A percentile compares a stretch with the other conserved stretches of the same genome.
phyloP scores from a whole-genome alignment of 169 alveolate genomes.

The Cryptosporidium tyzzeri region DNA sequence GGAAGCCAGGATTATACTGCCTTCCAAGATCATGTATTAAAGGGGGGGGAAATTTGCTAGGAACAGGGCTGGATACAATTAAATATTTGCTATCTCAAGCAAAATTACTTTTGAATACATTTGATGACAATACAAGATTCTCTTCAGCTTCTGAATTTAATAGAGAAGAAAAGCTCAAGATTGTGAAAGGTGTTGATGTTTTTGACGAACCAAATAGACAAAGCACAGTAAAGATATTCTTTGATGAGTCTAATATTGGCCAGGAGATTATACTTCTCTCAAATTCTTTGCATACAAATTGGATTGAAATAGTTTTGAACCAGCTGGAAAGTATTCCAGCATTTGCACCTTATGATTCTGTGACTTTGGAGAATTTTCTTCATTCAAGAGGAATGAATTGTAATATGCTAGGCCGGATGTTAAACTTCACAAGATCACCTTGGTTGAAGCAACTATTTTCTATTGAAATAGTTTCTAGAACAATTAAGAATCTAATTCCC shows the following conservation, averaged over 20 bases:
- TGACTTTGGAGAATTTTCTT: slow-evolving; percentile 53
- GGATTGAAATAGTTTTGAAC: slow-evolving; percentile 51
- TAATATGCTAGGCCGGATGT: slow-evolving; percentile 52
- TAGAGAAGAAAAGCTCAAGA: slow-evolving; percentile 40
- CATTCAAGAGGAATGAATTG: slow-evolving; percentile 72
- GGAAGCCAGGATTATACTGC: slow-evolving; percentile 69
- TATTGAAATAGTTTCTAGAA: slow-evolving; percentile 53
- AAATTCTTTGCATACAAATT: slow-evolving; percentile 66
- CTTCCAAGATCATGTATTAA: slow-evolving; percentile 69
- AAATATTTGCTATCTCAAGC: slow-evolving; percentile 71
- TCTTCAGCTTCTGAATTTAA: slow-evolving; percentile 3
- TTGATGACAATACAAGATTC: slow-evolving; percentile 15
- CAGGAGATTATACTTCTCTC: slow-evolving; percentile 55
- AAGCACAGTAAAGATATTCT: slow-evolving; percentile 34
- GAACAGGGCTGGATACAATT: slow-evolving; percentile 59
- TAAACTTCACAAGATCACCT: slow-evolving; percentile 64
- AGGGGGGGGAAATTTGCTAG: slow-evolving; percentile 70
- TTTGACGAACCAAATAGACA: slow-evolving; percentile 64
- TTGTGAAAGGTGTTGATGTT: slow-evolving; percentile 42
- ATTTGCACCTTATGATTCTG: slow-evolving; percentile 69
- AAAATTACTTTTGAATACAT: neutral
- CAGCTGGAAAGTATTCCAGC: slow-evolving; percentile 73
- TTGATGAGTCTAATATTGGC: slow-evolving; percentile 46
- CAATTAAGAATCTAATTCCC: slow-evolving; percentile 64
- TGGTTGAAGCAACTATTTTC: slow-evolving; percentile 63